Evolutionary conservation across 2,329 filamentous ascomycete species (phyloP), one percentile per base, ranked within the genome.

Genomic region (Neurospora crassa): DNA sequence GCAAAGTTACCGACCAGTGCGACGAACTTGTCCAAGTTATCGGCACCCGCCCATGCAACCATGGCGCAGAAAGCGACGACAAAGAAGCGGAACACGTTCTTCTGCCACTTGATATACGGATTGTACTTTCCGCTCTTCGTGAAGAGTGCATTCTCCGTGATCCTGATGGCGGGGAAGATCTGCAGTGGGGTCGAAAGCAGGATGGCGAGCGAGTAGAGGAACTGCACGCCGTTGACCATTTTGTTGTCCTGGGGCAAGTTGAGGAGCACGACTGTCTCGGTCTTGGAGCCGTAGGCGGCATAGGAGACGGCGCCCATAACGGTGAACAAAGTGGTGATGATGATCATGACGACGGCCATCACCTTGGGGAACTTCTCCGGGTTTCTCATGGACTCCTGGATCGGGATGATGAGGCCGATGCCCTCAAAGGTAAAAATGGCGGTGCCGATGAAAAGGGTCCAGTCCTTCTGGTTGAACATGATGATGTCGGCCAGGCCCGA

Each of bases 401-500:
- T 97, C 0, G 96, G 96, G 74, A 99, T 97, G 80, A 99, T 96
- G 68, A 99, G 88, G 14, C 96, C 96, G 73, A 99, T 96, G 40
- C 96, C 96, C 79, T 99, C 96, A 78, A 98, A 99, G 0, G 96
- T 98, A 83, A 99, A 99, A 79, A 99, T 98, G 40, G 96, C 96
- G 0, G 96, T 99, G 73, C 96, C 96, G 77, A 99, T 99, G 80
- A 99, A 98, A 5, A 99, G 87, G 0, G 96, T 97, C 96, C 96
- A 99, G 79, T 94, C 91, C 73, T 91, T 89, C 53, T 91, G 82
- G 83, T 99, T 99, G 86, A 99, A 98, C 78, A 91, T 87, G 76
- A 92, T 88, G 78, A 98, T 94, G 79, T 99, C 96, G 5, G 93
- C 87, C 34, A 97, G 82, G 14, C 93, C 93, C 71, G 93, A 86